A percentile compares a stretch with the other conserved stretches of the same genome.
These are phyloP conservation scores for Dalbergia cochinchinensis DNA, from an alignment of 306 rosid species.

Conservation along the genomic window DNA sequence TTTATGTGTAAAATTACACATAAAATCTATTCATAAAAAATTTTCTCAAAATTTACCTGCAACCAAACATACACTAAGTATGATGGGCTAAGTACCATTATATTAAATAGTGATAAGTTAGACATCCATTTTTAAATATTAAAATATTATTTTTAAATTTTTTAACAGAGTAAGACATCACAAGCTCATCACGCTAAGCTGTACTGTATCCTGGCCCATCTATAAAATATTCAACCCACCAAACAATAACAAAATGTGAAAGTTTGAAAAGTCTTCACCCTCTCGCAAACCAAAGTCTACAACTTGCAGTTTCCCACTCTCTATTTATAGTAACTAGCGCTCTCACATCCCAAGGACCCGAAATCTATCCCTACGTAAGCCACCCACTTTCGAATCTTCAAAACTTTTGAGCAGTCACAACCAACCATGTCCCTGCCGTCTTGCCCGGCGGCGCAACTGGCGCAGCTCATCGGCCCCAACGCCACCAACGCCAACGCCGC, in stretches of 20 bases:
- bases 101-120: no score
- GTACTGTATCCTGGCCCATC: no score
- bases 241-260: background rate
- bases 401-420: background rate
- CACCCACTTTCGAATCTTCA: background rate
- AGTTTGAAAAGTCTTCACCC: constrained; percentile 15
- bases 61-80: no score
- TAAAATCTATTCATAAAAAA: no score
- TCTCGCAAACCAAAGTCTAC: background rate
- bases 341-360: background rate
- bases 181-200: no score
- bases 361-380: background rate
- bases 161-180: no score
- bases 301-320: background rate
- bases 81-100: no score
- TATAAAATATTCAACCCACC: no score
- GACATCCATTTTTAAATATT: no score
- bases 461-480: constrained; percentile 68
- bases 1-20: no score
- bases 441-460: constrained; percentile 57
- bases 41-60: no score
- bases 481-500: constrained; percentile 64
- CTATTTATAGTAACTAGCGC: background rate
- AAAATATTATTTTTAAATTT: no score
- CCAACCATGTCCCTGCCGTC: constrained; percentile 45